Base-by-base conservation (phyloP, 2,329 filamentous ascomycete species). In the Pestalotiopsis sp. region DNA sequence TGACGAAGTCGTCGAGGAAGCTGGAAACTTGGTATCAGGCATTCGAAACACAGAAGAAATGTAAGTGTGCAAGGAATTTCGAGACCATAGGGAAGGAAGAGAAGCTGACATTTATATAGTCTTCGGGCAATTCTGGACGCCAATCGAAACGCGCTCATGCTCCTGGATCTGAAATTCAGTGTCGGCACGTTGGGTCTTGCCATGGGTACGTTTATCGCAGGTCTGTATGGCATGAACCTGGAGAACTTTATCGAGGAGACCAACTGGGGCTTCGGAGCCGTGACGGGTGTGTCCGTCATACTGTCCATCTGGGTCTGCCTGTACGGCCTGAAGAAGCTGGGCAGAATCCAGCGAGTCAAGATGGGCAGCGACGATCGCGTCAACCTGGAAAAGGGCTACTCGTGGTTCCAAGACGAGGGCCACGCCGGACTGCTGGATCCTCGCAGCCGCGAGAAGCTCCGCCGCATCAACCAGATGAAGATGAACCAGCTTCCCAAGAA, bases 161-260 rank as follows among this genome's bases (percentile, higher is more conserved):
- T 99, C 20, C 88, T 98, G 39, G 96, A 98, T 72, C 90, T 99
- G 74, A 97, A 97, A 78, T 97, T 98, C 83, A 96, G 93, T 78
- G 95, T 99, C 70, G 94, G 94, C 68, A 98, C 96, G 1, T 89
- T 99, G 4, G 94, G 95, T n/a, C 90, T 98, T 62, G 95, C 94
- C 67, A 94, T 95, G 78, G 96, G 96, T 67, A 98, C 96, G 64
- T 97, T 98, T 78, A 88, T 98, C 75, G 97, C 96, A 9, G 95
- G 95, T n/a, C 90, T 99, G n/a, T 99, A 98, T 86, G 96, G 96
- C 75, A 98, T 98, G 95, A 99, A 99, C 83, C 85, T 99, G 72
- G 97, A 98, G 79, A 98, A 98, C 82, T 98, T 98, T 81, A 94
- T 98, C 75, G 96, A 99, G 83, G 95, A 98, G 78, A 95, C 93